Evolutionary conservation across 2,329 filamentous ascomycete genomes (phyloP), one percentile per base, ranked within the genome.

Genomic region (Pseudogymnoascus sp.): DNA sequence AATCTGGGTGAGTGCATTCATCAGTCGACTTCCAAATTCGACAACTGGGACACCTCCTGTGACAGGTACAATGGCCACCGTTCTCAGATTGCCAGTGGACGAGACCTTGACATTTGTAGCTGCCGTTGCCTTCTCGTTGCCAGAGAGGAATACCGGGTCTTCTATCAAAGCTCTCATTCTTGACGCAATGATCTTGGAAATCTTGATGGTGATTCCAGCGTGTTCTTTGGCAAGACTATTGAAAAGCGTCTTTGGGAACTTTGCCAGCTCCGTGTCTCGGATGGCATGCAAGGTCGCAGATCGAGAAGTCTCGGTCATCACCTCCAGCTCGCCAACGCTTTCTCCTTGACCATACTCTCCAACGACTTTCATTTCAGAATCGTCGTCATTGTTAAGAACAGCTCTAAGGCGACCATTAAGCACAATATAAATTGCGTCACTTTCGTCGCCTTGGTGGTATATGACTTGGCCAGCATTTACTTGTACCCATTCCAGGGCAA

Each of bases 151-250:
- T 14, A 90, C 78, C 1, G 91, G 90, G 69, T 93, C 89, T 69
- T 97, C 91, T 18, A 97, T 85, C 40, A 97, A 78, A 44, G 90
- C 85, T 65, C 93, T 84, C 95, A 99, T 97, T 2, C 95, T 87
- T 37, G 93, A 92, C 0, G 95, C 95, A 70, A 99, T 97, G 69
- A 99, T 95, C 75, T 97, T 99, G 1, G 95, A 97, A 28, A 99
- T 96, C 75, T 97, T 97, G 75, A 99, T 97, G 0, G 95, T 97
- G 71, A 99, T 99, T 46, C 92, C 96, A 4, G 95, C 95, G 72
- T 99, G 95, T 72, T 99, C 95, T 72, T 96, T 89, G 0, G 95
- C 95, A 62, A 99, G 84, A 72, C 95, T 99, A 79, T 99, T 99
- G 81, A 99, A 99, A 0, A 99, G 78, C 0, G 91, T 96, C 64